Evolutionary conservation across 257 asterid genomes (phyloP).

Genomic region (Paraleonurus japonicus): DNA sequence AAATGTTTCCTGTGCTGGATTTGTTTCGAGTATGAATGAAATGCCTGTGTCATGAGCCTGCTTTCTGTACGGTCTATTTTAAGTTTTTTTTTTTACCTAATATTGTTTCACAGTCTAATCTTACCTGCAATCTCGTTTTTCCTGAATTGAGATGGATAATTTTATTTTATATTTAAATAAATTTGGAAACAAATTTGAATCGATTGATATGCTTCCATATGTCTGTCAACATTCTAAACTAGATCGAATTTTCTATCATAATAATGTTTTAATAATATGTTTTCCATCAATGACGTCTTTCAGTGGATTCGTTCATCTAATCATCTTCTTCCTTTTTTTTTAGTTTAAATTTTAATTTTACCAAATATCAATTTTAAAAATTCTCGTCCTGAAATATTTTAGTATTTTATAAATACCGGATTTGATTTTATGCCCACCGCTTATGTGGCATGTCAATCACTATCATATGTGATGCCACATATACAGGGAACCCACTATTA

Average conservation of each 20-base stretch:
- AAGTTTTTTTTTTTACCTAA: neutral
- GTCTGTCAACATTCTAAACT: neutral
- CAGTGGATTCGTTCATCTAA: neutral
- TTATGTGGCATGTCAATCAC: too few relatives aligned
- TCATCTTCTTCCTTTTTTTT: neutral
- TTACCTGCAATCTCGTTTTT: neutral
- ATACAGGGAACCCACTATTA: too few relatives aligned
- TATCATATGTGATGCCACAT: too few relatives aligned
- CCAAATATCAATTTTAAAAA: too few relatives aligned
- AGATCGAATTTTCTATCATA: neutral
- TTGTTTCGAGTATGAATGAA: constrained; percentile 4
- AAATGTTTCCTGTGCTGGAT: constrained; percentile 7
- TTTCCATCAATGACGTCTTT: too few relatives aligned
- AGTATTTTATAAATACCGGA: too few relatives aligned
- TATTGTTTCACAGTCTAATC: neutral
- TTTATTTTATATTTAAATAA: too few relatives aligned
- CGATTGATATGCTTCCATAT: neutral
- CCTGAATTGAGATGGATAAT: neutral
- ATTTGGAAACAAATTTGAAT: neutral
- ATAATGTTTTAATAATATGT: too few relatives aligned
- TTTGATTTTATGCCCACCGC: too few relatives aligned
- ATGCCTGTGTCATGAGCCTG: neutral
- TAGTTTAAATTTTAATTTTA: too few relatives aligned
- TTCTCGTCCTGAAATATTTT: too few relatives aligned
- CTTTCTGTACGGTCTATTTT: constrained; percentile 1